Base-by-base conservation (phyloP, 805 yeast species). In the Komagataella ulmi region DNA sequence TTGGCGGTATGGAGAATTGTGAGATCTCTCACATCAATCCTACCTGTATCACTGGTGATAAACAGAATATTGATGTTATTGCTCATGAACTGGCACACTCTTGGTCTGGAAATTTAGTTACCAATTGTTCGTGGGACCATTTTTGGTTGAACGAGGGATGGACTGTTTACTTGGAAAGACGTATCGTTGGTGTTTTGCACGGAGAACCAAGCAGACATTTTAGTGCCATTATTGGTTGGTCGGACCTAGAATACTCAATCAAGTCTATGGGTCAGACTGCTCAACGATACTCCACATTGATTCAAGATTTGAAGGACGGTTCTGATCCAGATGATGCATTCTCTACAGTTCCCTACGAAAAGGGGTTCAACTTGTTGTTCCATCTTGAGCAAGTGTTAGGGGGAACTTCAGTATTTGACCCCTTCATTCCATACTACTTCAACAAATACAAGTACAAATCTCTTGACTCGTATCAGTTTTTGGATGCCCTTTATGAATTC, bases 91-190 rank as follows among this genome's bases (percentile, higher is more conserved):
- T 89, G 57, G 90, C 96, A 1, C 97, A 89, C 65, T 84, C 95
- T 45, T 89, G 96, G 95, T 77, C 88, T 1, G 97, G 97, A 47
- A 89, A 89, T 62, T 74, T 88, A 57, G 96, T 89, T 46, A 89
- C 96, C 24, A 89, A 88, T 65, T 80, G 84, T 59, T 84, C 93
- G 0, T 89, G 96, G 93, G 90, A 87, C 62, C 95, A 88, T 68
- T 88, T 89, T 65, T 89, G 95, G 93, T 76, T 89, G 57, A 89
- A 89, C 64, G 97, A 89, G 70, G 97, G 97, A 44, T 89, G 96
- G 96, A 88, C 96, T 5, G 96, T 89, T 45, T 89, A 89, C 64
- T 67, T 89, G 44, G 97, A 89, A 67, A 77, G 97, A 64, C 73
- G 96, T 59, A 88, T 89, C 54, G 70, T 80, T 24, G 95, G 86